A percentile compares a stretch with the other conserved stretches of the same genome.
phyloP scores from a whole-genome alignment of 2,329 filamentous ascomycete genomes.

The Fusarium sp. region DNA sequence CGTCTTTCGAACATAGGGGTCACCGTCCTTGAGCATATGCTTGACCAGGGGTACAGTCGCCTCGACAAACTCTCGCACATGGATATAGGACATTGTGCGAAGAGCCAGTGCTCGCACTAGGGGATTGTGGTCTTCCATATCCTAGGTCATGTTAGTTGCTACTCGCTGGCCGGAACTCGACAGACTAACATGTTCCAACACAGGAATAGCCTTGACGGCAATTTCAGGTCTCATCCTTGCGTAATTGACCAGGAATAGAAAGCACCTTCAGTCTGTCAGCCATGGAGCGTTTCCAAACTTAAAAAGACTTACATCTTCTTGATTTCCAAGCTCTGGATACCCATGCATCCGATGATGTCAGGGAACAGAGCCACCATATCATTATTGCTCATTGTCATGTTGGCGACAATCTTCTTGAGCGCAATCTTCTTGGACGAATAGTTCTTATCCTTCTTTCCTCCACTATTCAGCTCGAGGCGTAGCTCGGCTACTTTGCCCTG shows the following conservation, averaged over 20 bases:
- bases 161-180: not conserved
- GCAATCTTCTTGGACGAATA: constrained; percentile 95
- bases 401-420: constrained; percentile 98
- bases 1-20: constrained; percentile 98
- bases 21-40: constrained; percentile 82
- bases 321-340: constrained; percentile 93
- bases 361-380: constrained; percentile 98
- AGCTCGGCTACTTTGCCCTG: constrained; percentile 99
- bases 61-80: constrained; percentile 95
- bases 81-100: constrained; percentile 96
- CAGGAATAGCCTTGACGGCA: constrained; percentile 91
- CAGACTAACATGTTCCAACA: constrained; percentile 77
- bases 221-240: constrained; percentile 93
- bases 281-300: not conserved
- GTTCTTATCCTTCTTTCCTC: constrained; percentile 98
- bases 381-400: constrained; percentile 99
- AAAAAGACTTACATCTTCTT: constrained; percentile 87
- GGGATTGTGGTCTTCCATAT: constrained; percentile 94
- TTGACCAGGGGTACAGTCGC: constrained; percentile 88
- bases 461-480: constrained; percentile 91
- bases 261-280: constrained; percentile 76
- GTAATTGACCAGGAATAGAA: constrained; percentile 97
- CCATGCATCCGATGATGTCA: constrained; percentile 96
- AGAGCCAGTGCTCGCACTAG: constrained; percentile 91
- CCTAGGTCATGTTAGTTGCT: constrained; percentile 62